Evolutionary conservation across 1,284 basidiomycete genomes (phyloP).

Genomic region (Boletus mariae): DNA sequence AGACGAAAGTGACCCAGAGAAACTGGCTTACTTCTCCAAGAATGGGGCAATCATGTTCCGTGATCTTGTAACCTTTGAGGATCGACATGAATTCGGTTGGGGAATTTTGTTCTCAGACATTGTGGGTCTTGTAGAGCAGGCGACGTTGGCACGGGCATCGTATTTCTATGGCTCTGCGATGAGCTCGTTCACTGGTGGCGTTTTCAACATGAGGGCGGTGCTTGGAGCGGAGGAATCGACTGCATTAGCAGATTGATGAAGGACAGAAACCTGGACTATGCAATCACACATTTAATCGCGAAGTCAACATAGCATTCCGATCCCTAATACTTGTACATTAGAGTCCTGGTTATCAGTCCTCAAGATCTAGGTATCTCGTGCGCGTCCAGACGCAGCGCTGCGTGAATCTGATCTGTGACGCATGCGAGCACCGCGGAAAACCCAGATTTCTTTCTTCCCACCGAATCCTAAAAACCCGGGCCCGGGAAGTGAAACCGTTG

Average conservation of each 20-base stretch:
- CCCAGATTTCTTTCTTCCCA: constrained; percentile 45
- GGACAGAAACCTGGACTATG: neutral
- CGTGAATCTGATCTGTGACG: constrained; percentile 34
- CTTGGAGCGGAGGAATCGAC: constrained; percentile 25
- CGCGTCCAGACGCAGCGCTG: constrained; percentile 22
- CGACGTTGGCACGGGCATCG: constrained; percentile 33
- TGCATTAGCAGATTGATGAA: constrained; percentile 26
- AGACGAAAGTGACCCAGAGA: constrained; percentile 36
- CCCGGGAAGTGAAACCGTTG: constrained; percentile 43
- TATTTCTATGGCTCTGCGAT: constrained; percentile 42
- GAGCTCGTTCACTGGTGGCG: constrained; percentile 39
- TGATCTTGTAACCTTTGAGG: constrained; percentile 37
- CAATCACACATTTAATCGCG: neutral
- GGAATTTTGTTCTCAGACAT: constrained; percentile 39
- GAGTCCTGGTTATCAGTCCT: neutral
- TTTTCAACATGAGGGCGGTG: constrained; percentile 36
- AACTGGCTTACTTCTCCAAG: constrained; percentile 30
- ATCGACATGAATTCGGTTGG: constrained; percentile 38
- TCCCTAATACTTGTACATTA: constrained; percentile 12
- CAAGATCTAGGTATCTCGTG: constrained; percentile 7
- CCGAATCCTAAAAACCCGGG: constrained; percentile 40
- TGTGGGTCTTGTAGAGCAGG: constrained; percentile 39
- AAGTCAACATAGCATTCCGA: constrained; percentile 1
- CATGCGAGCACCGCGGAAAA: constrained; percentile 37
- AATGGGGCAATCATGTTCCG: constrained; percentile 36